Conservation (phyloP, 257 asterid genomes). For the Nemophila menziesii region DNA sequence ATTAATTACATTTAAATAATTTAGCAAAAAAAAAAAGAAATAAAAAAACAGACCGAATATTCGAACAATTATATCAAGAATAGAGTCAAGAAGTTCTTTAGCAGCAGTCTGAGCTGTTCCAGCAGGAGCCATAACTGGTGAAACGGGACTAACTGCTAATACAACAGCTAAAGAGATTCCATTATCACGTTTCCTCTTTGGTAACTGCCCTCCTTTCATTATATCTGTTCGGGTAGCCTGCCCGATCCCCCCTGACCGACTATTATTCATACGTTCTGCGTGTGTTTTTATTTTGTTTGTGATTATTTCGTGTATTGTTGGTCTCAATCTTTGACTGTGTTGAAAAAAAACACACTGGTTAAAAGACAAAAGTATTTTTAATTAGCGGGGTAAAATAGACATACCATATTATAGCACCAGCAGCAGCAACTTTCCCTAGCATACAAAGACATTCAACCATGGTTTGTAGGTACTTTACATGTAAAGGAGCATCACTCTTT, state of each 20-base stretch:
- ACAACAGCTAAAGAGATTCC: constrained; percentile 47
- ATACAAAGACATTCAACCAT: constrained; percentile 91
- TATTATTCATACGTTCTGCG: constrained; percentile 43
- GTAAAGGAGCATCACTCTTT: constrained; percentile 70
- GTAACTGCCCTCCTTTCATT: constrained; percentile 53
- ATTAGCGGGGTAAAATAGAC: constrained; percentile 14
- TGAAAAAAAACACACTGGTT: constrained; percentile 1
- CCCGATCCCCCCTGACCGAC: constrained; percentile 52
- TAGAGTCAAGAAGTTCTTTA: constrained; percentile 77
- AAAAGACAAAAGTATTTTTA: neutral
- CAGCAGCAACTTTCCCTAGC: constrained; percentile 99
- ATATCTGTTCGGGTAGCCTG: constrained; percentile 41
- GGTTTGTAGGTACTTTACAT: constrained; percentile 92
- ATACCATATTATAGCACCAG: constrained; percentile 97
- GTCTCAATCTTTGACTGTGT: constrained; percentile 81
- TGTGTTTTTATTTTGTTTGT: constrained; percentile 74
- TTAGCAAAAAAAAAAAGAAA: constrained; percentile 13
- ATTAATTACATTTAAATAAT: neutral
- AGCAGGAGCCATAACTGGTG: constrained; percentile 79
- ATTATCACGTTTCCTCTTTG: constrained; percentile 65
- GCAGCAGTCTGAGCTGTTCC: constrained; percentile 91
- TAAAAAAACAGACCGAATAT: constrained; percentile 57
- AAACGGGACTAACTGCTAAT: constrained; percentile 84
- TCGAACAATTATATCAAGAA: constrained; percentile 66
- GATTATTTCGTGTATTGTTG: constrained; percentile 84